Evolutionary conservation across 2,329 filamentous ascomycete species (phyloP).

Genomic region (Xylaria sp.): DNA sequence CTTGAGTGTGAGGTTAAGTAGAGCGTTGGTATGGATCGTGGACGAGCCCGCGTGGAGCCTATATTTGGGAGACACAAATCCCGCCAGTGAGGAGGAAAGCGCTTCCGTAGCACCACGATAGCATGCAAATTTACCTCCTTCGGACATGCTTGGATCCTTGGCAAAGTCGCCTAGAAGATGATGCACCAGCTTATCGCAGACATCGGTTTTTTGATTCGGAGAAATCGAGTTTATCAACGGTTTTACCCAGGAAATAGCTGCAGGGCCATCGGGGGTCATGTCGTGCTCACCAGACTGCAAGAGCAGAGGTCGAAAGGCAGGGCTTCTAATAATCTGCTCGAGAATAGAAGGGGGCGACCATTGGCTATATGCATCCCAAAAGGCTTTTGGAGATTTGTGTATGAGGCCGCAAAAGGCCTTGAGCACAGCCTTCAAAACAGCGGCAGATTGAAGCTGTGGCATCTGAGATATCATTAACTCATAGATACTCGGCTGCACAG

Average conservation of each 20-base stretch:
- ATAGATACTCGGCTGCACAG: constrained; percentile 79
- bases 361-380: constrained; percentile 88
- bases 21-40: constrained; percentile 71
- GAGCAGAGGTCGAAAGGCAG: constrained; percentile 71
- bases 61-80: constrained; percentile 62
- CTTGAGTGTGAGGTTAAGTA: constrained; percentile 73
- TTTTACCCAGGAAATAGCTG: constrained; percentile 81
- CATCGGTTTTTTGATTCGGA: constrained; percentile 78
- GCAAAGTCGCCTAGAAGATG: constrained; percentile 76
- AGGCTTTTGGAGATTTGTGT: constrained; percentile 79
- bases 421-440: constrained; percentile 75
- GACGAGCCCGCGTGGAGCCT: constrained; percentile 63
- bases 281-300: constrained; percentile 69
- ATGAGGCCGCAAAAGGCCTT: constrained; percentile 77
- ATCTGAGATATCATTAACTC: constrained; percentile 69
- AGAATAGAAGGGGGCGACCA: constrained; percentile 83
- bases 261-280: constrained; percentile 61
- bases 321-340: constrained; percentile 84
- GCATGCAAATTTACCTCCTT: constrained; percentile 69
- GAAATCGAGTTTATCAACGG: constrained; percentile 83
- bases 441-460: constrained; percentile 59
- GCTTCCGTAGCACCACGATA: constrained; percentile 73
- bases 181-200: constrained; percentile 81
- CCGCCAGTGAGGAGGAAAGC: constrained; percentile 66
- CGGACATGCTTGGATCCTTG: constrained; percentile 64